These are phyloP conservation scores for Elsinoe australis DNA, from an alignment of 2,329 filamentous ascomycete species.

Conservation along the genomic window DNA sequence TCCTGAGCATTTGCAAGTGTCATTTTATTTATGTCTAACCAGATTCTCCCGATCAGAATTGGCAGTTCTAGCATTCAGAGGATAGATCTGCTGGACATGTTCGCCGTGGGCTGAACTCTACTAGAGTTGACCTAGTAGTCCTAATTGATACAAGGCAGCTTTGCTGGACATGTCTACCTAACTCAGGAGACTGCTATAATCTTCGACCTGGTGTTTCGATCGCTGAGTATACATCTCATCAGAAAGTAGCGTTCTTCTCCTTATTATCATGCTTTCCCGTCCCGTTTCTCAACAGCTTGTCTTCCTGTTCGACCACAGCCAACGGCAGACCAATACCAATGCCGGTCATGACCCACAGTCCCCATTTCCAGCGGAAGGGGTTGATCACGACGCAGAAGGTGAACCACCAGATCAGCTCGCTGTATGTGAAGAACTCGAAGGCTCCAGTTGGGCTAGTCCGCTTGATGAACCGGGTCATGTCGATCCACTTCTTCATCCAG, in stretches of 20 bases:
- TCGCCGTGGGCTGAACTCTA: too few species aligned
- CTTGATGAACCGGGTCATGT: slow-evolving; percentile 70
- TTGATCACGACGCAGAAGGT: slow-evolving; percentile 63
- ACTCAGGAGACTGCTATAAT: too few species aligned
- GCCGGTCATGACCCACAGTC: slow-evolving; percentile 71
- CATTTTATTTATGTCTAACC: too few species aligned
- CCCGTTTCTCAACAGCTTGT: slow-evolving; percentile 50
- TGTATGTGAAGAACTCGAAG: slow-evolving; percentile 85
- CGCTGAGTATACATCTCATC: too few species aligned
- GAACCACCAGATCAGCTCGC: slow-evolving; percentile 81
- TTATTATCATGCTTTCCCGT: slow-evolving; percentile 33
- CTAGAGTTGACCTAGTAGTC: too few species aligned
- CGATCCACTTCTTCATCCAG: slow-evolving; percentile 82
- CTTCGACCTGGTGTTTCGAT: too few species aligned
- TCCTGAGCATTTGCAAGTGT: too few species aligned
- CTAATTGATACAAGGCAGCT: too few species aligned
- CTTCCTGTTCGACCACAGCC: slow-evolving; percentile 59
- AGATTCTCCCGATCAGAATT: too few species aligned
- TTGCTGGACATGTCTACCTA: too few species aligned
- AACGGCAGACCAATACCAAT: slow-evolving; percentile 60
- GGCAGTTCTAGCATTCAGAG: too few species aligned
- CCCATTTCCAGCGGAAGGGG: slow-evolving; percentile 88
- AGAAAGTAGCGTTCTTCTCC: slow-evolving; percentile 1
- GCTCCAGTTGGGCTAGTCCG: slow-evolving; percentile 60
- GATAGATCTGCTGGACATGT: too few species aligned